Conservation (phyloP, 352 stramenopile species). For the Aphanomyces euteiches region DNA sequence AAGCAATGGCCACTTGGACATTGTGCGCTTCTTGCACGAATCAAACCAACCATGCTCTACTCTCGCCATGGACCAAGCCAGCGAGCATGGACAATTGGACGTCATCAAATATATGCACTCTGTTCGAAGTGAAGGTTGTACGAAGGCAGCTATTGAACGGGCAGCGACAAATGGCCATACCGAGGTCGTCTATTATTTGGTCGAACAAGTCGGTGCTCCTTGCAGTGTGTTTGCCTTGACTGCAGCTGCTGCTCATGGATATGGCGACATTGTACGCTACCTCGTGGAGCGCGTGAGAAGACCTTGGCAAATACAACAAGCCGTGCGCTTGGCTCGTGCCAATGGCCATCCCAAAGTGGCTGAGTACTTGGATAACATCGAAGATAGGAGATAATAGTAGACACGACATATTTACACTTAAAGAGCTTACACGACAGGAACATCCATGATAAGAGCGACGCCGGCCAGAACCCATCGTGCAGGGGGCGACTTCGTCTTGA, state of each 20-base stretch:
- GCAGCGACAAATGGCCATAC: conserved; percentile 7
- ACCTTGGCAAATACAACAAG: background rate
- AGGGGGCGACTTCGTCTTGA: conserved; percentile 95
- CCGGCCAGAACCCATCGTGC: conserved; percentile 94
- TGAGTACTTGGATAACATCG: background rate
- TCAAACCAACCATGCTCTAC: conserved; percentile 2
- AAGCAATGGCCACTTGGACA: conserved; percentile 7
- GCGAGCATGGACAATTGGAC: conserved; percentile 25
- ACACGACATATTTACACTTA: background rate
- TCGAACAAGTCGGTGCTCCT: background rate
- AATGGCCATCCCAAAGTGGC: conserved; percentile 18
- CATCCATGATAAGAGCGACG: conserved; percentile 95
- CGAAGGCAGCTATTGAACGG: conserved; percentile 6
- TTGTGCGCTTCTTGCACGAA: conserved; percentile 18
- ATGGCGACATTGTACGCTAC: conserved; percentile 1
- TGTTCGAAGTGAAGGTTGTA: conserved; percentile 1
- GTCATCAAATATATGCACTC: conserved; percentile 19
- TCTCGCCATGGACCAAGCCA: conserved; percentile 9
- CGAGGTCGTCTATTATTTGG: background rate
- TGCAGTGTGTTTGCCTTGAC: conserved; percentile 1
- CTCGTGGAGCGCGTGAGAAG: background rate
- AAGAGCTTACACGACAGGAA: conserved; percentile 33
- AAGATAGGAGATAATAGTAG: background rate
- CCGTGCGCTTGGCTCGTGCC: background rate
- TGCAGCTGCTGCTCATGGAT: conserved; percentile 16